Evolutionary conservation across 768 basidiomycete species (phyloP), one percentile per base, ranked within the genome.

Genomic region (Auriscalpium vulgare): DNA sequence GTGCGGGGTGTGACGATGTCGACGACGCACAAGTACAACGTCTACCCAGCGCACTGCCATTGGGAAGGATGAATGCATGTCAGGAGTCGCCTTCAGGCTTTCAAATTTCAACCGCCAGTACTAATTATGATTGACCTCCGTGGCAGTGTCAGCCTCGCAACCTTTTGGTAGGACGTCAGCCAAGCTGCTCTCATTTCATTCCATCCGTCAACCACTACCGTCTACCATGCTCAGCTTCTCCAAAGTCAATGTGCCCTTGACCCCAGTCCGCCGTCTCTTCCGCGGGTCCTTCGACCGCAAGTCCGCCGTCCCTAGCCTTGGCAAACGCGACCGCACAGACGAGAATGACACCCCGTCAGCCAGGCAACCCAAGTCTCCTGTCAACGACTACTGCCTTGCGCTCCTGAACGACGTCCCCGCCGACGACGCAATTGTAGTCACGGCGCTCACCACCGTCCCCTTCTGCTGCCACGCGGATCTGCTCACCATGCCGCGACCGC

Each of bases 401-500:
- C 69, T 88, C 11, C 83, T 87, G 63, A 79, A 80, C 55, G 80
- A 84, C 56, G 76, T 78, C 56, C 63, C 67, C 14, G 68, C 77
- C 2, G 76, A 78, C 51, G 78, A 82, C 60, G 81, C 79, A 8
- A 71, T 88, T 44, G 74, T 87, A 40, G 80, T 88, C 66, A 87
- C 83, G 0, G 75, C 85, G 7, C 73, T 88, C 11, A 71, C 76
- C 44, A 68, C 67, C 21, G 71, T 78, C 10, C 85, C 85, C 0
- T 89, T 88, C 69, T 85, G 83, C 68, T 87, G 84, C 67, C 85
- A 89, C 64, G 84, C 85, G 57, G 85, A 89, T 60, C 75, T 88
- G 44, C 63, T 87, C 53, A 75, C 78, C 1, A 87, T 89, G 87
- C 62, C 77, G 4, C 79, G 78, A 44, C 47, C 66, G 1, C 72